Conservation (phyloP, 306 rosid genomes). For the Sophora flavescens region DNA sequence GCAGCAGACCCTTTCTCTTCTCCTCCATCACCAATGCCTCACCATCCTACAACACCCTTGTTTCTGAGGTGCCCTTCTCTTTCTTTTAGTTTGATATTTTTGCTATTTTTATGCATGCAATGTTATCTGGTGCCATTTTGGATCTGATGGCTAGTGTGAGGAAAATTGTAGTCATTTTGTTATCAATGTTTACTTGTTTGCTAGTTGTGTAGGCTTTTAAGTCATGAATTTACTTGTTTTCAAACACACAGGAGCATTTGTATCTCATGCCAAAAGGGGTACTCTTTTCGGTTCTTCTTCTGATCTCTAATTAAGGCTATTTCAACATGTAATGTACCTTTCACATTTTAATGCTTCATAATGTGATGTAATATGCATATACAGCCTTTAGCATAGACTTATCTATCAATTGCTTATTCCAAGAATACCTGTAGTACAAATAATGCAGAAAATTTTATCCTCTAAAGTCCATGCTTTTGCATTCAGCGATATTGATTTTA, state of each 20-base stretch:
- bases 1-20: constrained; percentile 61
- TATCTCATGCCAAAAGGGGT: constrained; percentile 11
- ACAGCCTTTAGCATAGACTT: not conserved
- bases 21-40: constrained; percentile 59
- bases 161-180: constrained; percentile 10
- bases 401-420: constrained; percentile 6
- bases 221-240: constrained; percentile 29
- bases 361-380: not conserved
- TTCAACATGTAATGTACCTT: constrained; percentile 1
- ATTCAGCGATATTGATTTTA: constrained; percentile 2
- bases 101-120: constrained; percentile 22
- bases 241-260: not conserved
- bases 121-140: constrained; percentile 28
- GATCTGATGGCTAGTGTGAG: constrained; percentile 22
- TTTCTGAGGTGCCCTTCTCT: constrained; percentile 70
- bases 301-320: not conserved
- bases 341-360: not conserved
- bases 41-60: constrained; percentile 72
- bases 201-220: constrained; percentile 15
- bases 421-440: constrained; percentile 2
- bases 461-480: not conserved
- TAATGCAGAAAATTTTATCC: not conserved
- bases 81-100: not conserved
- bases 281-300: not conserved
- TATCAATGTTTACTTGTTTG: not conserved